Percentiles rank a stretch among this genome's conserved stretches.
These are phyloP conservation scores for Kurtzmaniella quercitrusa DNA, from an alignment of 1,139 yeast genomes.

Conservation along the genomic window DNA sequence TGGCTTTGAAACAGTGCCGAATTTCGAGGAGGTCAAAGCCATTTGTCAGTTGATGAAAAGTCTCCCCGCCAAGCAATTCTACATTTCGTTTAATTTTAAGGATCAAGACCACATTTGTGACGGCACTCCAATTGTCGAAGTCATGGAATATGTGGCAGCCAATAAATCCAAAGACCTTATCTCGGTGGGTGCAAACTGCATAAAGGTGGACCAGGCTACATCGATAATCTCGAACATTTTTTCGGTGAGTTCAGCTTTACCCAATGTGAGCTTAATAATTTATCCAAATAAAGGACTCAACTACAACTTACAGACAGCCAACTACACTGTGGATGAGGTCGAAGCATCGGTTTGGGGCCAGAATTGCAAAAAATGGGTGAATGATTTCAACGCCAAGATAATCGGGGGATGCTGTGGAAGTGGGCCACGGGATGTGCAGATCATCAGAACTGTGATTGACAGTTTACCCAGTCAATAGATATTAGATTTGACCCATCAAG, in stretches of 20 bases:
- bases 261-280: conserved; percentile 17
- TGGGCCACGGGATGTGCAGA: conserved; percentile 38
- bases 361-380: conserved; percentile 29
- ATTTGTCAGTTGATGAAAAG: conserved; percentile 20
- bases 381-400: conserved; percentile 26
- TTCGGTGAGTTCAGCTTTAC: conserved; percentile 11
- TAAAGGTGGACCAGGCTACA: conserved; percentile 22
- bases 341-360: conserved; percentile 24
- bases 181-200: conserved; percentile 41
- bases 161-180: conserved; percentile 14
- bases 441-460: conserved; percentile 2
- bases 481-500: neutral
- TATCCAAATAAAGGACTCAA: conserved; percentile 41
- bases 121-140: conserved; percentile 25
- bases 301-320: conserved; percentile 14
- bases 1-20: conserved; percentile 68
- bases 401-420: conserved; percentile 63
- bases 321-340: conserved; percentile 10
- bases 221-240: conserved; percentile 16
- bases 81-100: conserved; percentile 26
- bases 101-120: conserved; percentile 23
- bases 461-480: neutral
- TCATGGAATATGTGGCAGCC: conserved; percentile 13
- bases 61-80: conserved; percentile 15
- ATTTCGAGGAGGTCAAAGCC: conserved; percentile 42